A percentile compares a stretch with the other conserved stretches of the same genome.
Conservation (phyloP, 495 filamentous ascomycete genomes). For the Sordaria brevicollis region DNA sequence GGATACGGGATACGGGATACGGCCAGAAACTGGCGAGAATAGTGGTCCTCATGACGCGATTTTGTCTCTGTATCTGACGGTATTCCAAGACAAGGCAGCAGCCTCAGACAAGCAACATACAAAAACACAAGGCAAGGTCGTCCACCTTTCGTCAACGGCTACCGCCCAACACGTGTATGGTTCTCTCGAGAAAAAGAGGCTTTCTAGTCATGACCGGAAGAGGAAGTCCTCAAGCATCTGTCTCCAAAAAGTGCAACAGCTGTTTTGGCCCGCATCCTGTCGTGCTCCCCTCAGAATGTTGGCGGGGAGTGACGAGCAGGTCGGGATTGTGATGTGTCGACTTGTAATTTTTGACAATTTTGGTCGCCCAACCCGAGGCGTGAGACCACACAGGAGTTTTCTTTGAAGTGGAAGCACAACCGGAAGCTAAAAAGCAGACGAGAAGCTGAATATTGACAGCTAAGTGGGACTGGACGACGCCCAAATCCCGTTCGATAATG, state of each 20-base stretch:
- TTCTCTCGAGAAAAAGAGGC: not conserved
- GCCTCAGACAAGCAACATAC: not conserved
- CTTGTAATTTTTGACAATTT: not conserved
- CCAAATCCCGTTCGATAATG: conserved; percentile 3
- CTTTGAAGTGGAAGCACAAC: not conserved
- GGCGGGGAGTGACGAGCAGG: conserved; percentile 6
- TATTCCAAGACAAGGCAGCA: not conserved
- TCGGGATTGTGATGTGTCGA: conserved; percentile 3
- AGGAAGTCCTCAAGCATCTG: not conserved
- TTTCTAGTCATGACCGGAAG: not conserved
- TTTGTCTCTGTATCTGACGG: not conserved
- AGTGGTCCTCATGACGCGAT: not conserved
- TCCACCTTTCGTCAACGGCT: not conserved
- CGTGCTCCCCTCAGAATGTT: not conserved
- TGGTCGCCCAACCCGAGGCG: not conserved
- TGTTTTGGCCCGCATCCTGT: not conserved
- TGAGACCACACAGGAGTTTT: not conserved
- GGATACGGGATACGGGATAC: too few relatives aligned
- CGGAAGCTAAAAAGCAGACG: conserved; percentile 1
- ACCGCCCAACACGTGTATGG: not conserved
- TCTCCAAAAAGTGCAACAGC: conserved; percentile 6
- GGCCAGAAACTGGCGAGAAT: not conserved
- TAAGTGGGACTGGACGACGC: conserved; percentile 11
- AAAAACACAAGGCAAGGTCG: not conserved
- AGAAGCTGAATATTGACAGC: not conserved